Conservation (phyloP, 768 basidiomycete species). For the Hortiboletus flavorubellus region DNA sequence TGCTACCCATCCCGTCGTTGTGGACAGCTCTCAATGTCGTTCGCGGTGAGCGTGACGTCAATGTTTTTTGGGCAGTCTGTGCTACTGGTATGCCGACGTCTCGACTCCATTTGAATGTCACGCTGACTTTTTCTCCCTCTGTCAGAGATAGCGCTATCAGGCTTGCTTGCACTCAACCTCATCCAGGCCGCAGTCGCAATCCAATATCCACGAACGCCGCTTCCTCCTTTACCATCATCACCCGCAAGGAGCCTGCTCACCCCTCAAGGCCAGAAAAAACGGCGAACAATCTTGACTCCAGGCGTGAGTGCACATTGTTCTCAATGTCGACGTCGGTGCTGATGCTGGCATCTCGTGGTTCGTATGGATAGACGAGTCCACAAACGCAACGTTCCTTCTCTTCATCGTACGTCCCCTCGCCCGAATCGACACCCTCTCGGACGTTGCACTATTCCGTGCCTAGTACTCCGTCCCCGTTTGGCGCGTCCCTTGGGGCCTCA, state of each 20-base stretch:
- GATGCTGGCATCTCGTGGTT: background rate
- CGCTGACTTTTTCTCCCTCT: background rate
- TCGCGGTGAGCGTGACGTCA: constrained; percentile 8
- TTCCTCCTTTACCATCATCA: constrained; percentile 26
- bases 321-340: background rate
- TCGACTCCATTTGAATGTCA: background rate
- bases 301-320: constrained; percentile 11
- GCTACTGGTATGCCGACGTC: constrained; percentile 27
- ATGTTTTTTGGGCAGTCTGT: constrained; percentile 24
- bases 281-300: constrained; percentile 23
- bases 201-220: constrained; percentile 33
- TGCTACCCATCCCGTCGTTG: constrained; percentile 37
- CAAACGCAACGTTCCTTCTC: constrained; percentile 28
- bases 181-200: constrained; percentile 36
- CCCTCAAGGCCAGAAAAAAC: constrained; percentile 27
- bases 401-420: constrained; percentile 30
- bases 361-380: constrained; percentile 20
- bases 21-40: constrained; percentile 36
- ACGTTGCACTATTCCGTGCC: constrained; percentile 34
- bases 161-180: constrained; percentile 33
- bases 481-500: constrained; percentile 32
- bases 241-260: constrained; percentile 22
- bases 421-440: constrained; percentile 31
- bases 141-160: constrained; percentile 31
- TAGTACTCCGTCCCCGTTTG: constrained; percentile 38